Base-by-base conservation (phyloP, 1,139 yeast species). In the Geotrichum bryndzae region DNA sequence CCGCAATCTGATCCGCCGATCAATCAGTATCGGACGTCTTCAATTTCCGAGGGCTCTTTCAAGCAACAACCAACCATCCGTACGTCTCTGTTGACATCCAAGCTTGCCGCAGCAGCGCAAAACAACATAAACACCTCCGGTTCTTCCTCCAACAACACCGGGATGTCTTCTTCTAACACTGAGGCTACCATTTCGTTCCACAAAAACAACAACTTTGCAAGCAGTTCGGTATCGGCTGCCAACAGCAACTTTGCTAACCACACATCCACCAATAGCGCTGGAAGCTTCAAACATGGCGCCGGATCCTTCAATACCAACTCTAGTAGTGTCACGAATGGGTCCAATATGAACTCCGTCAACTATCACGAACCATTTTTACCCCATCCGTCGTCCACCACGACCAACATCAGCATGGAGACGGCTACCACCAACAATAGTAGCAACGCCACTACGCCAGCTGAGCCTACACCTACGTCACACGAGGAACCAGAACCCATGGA, bases 321-420 rank as follows among this genome's bases (percentile, higher is more conserved):
- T 11, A 29, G 33, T 8, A 38, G 10, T 38, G 18, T 18, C 45
- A 13, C 45, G 4, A 54, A 54, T 46, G 52, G 56, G 52, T 54
- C 48, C 46, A 18, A 53, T 29, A 18, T n/a, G 38, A 55, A 57
- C 18, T 58, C 66, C 10, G 45, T 60, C 3, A 29, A 45, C 25
- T 38, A 38, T 10, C 64, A 64, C 50, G 68, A 67, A 33, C 61
- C 64, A 35, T 70, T 71, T 59, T 59, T 65, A 23, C 70, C 73
- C 15, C 69, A 68, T 50, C 71, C 74, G 15, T 65, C 72, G 15
- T 63, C 66, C 3, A 65, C 71, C 13, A 68, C 74, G 35, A 68
- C 75, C 46, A 68, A 69, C 59, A 65, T 72, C 58, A 66, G 74
- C 55, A 69, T 70, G 68, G 73, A 67, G 10, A 63, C 64, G 27